These are phyloP conservation scores for Neoascochyta sp. DNA, from an alignment of 2,329 filamentous ascomycete genomes.

Conservation along the genomic window DNA sequence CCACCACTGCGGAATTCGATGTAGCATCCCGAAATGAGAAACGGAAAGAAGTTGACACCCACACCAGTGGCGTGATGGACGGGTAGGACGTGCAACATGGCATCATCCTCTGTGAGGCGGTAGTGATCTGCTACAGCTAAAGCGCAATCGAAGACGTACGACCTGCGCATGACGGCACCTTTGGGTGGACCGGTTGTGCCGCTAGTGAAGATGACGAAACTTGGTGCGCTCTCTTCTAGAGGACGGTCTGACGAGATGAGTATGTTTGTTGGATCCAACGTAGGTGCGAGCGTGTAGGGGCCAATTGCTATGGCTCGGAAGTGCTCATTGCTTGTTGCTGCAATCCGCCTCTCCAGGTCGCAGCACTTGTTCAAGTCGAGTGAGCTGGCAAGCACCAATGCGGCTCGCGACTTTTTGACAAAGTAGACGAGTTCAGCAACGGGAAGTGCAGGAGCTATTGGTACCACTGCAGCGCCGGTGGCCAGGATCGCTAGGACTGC, in stretches of 20 bases:
- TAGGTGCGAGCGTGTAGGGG: conserved; percentile 30
- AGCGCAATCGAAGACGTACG: conserved; percentile 38
- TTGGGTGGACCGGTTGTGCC: conserved; percentile 48
- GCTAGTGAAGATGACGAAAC: conserved; percentile 48
- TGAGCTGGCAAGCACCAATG: conserved; percentile 39
- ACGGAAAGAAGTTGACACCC: conserved; percentile 37
- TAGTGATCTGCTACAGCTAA: conserved; percentile 35
- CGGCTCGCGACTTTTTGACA: conserved; percentile 39
- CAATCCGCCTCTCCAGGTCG: conserved; percentile 24
- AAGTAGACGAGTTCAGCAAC: conserved; percentile 47
- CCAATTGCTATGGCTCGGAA: conserved; percentile 40
- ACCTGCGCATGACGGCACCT: conserved; percentile 45
- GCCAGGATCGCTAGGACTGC: conserved; percentile 48
- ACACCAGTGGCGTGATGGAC: conserved; percentile 38
- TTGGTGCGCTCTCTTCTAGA: conserved; percentile 41
- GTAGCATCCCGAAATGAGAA: conserved; percentile 28
- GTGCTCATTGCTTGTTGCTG: conserved; percentile 22
- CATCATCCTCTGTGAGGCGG: conserved; percentile 29
- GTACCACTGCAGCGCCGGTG: conserved; percentile 47
- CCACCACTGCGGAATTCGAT: conserved; percentile 37
- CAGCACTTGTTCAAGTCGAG: conserved; percentile 30
- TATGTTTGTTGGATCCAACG: conserved; percentile 33
- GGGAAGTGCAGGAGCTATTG: conserved; percentile 42
- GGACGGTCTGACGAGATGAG: conserved; percentile 41
- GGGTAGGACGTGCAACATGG: conserved; percentile 34